Base-by-base conservation (phyloP, 1,139 yeast genomes). In the Taphrina pruni region DNA sequence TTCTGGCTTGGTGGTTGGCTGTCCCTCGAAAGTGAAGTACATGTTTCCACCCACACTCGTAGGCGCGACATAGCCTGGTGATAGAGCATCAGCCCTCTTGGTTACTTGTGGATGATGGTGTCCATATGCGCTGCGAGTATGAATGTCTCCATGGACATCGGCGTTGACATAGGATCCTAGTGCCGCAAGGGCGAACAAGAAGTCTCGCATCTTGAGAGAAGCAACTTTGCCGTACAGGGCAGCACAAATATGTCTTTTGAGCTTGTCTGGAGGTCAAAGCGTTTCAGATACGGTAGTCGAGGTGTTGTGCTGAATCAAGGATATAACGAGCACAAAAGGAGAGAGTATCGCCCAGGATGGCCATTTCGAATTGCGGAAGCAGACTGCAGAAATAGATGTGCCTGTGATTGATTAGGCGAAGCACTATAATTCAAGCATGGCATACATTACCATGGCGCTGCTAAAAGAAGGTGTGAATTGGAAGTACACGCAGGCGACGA, bases 31-130 rank as follows among this genome's bases (percentile, higher is more conserved):
- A 11, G 39, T 35, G 61, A 64, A 64, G 46, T n/a, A 45, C 46
- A 57, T 64, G 55, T 35, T 48, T 6, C 67, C 61, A 7, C 67
- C 67, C 12, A 58, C 20, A 21, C 21, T 39, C 8, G 52, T 48
- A 9, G 62, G 62, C 54, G 62, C 21, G 52, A 58, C 41, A 35
- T 58, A 58, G 17, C 60, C 60, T 7, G 35, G 46, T 12, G 60
- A 17, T 12, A 21, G 36, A 14, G 60, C 43, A 54, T 54, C 58
- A 11, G 58, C 58, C n/a, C 48, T 45, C 48, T n/a, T 45, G 20
- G n/a, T 45, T 14, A 45, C n/a, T 2, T 45, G 48, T n/a, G 48
- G 38, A 11, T 14, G 11, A 35, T 50, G 55, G 17, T 50, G 55
- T n/a, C 55, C 55, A 50, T 50, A 20, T 26, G 35, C 35, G 35